Base-by-base conservation (phyloP, 1,139 yeast genomes). In the Entelexis paramagnoliae region DNA sequence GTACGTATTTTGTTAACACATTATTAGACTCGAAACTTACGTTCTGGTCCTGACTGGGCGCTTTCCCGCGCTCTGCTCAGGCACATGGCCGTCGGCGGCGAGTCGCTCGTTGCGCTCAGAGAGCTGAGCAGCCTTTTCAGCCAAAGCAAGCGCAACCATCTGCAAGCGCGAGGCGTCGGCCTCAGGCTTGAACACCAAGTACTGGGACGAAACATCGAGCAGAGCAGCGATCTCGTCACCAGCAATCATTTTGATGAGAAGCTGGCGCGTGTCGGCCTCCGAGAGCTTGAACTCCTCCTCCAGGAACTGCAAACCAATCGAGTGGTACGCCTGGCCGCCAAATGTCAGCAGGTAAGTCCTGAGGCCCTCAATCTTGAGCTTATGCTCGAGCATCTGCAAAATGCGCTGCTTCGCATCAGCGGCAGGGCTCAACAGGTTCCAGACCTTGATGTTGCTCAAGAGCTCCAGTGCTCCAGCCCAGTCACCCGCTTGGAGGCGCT, bases 261-360 rank as follows among this genome's bases (percentile, higher is more conserved):
- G 75, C 39, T 81, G 78, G 49, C 74, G 68, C 46, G 88, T 83
- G 56, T 73, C 73, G 22, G 71, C 72, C 56, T 71, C 73, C 14
- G 78, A 68, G 52, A 91, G 72, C 59, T 80, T 82, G 66, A 89
- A 93, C 56, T 80, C 73, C 48, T 73, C 67, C 32, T 88, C 72
- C 61, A 91, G 74, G 62, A 80, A 79, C 24, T 73, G 68, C 52
- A 87, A 68, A n/a, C 95, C 81, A 55, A 89, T 76, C 59, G 85
- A 83, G 56, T 82, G 72, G 71, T 81, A 89, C 14, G 55, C 53
- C 64, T 80, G 81, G 36, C 81, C 68, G 65, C 85, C 86, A 72
- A 83, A 88, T 60, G 87, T 81, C 74, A 87, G 85, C 60, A 91
- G 75, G 67, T 84, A 91, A 26, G 96, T 87, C 70, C 95, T 79